These are phyloP conservation scores for Heterobasidion parviporum DNA, from an alignment of 1,284 basidiomycete species.

Conservation along the genomic window DNA sequence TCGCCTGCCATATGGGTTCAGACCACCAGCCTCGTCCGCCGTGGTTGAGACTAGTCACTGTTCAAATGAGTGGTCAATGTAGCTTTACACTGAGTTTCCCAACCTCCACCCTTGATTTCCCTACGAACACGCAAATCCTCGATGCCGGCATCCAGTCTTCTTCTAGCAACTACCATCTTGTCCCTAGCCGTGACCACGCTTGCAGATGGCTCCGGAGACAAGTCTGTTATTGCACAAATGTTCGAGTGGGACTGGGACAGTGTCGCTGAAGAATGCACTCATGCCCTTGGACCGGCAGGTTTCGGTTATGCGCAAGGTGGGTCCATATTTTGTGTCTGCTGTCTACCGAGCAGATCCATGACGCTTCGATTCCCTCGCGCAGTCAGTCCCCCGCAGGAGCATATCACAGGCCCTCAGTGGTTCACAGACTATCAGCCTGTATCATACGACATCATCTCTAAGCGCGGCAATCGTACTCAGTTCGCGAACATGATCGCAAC, in stretches of 20 bases:
- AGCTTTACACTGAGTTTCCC: too few species aligned
- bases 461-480: constrained; percentile 45
- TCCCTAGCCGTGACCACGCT: background rate
- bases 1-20: too few species aligned
- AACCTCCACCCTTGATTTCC: too few species aligned
- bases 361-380: background rate
- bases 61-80: too few species aligned
- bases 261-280: background rate
- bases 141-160: background rate
- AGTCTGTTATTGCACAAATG: background rate
- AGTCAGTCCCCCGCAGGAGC: constrained; percentile 22
- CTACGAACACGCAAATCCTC: background rate
- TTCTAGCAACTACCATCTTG: background rate
- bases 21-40: too few species aligned
- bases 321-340: background rate
- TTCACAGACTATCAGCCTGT: constrained; percentile 69
- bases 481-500: constrained; percentile 47
- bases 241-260: background rate
- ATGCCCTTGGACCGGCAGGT: background rate
- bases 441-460: constrained; percentile 51
- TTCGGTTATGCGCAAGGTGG: constrained; percentile 46
- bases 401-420: constrained; percentile 40
- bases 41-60: too few species aligned
- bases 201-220: background rate
- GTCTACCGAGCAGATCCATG: background rate